Evolutionary conservation across 306 rosid genomes (phyloP).

Genomic region (Herpetospermum pedunculosum): DNA sequence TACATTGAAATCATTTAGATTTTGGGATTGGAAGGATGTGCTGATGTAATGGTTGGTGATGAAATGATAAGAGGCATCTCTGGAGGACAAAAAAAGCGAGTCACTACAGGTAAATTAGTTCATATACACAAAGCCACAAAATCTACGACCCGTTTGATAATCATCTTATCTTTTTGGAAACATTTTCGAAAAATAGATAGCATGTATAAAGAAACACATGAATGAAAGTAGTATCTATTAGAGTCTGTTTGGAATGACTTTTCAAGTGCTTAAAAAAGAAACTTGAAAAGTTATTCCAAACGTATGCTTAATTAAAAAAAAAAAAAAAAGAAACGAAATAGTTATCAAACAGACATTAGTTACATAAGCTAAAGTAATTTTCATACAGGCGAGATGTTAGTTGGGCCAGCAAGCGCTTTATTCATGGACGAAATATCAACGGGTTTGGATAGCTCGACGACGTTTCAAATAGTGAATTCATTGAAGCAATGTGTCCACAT

Average conservation of each 20-base stretch:
- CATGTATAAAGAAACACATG: no score
- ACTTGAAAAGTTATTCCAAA: no score
- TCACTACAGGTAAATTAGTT: conserved; percentile 31
- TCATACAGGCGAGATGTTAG: conserved; percentile 10
- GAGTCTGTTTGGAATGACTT: no score
- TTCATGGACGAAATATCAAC: conserved; percentile 14
- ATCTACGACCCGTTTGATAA: no score
- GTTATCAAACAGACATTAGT: background rate
- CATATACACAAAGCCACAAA: no score
- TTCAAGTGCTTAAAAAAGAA: no score
- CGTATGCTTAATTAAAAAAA: no score
- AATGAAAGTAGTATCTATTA: no score
- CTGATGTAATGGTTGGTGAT: conserved; percentile 34
- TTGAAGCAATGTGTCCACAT: conserved; percentile 10
- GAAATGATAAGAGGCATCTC: conserved; percentile 35
- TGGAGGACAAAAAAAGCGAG: conserved; percentile 42
- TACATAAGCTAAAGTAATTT: background rate
- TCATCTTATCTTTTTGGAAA: no score
- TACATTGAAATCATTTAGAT: conserved; percentile 24
- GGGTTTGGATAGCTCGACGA: conserved; percentile 13
- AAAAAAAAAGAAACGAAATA: background rate
- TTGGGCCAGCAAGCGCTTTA: conserved; percentile 9
- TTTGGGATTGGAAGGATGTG: conserved; percentile 33
- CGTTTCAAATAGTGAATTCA: conserved; percentile 12
- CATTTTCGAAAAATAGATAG: no score